Evolutionary conservation across 192 early-diverging fungal species (phyloP).

Genomic region (Coemansia sp.): DNA sequence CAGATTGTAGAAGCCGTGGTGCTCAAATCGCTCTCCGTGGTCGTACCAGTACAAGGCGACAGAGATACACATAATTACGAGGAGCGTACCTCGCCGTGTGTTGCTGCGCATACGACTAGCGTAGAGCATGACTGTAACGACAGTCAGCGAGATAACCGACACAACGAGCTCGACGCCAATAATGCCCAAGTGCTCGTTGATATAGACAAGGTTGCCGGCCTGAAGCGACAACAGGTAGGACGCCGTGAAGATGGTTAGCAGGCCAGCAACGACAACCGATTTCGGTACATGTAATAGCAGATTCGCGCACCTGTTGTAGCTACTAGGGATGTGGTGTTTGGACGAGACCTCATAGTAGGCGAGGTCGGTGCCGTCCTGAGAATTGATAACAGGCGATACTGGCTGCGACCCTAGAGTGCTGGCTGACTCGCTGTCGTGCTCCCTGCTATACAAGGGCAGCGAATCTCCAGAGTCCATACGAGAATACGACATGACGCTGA

Average conservation of each 20-base stretch:
- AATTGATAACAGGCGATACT: neutral
- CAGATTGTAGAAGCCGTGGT: constrained; percentile 62
- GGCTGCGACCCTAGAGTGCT: neutral
- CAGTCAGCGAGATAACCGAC: constrained; percentile 51
- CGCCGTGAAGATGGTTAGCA: neutral
- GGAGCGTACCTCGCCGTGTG: constrained; percentile 25
- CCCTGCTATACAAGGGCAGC: neutral
- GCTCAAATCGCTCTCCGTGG: constrained; percentile 61
- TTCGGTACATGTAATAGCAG: constrained; percentile 11
- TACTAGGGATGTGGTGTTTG: neutral
- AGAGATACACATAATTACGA: constrained; percentile 14
- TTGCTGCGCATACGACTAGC: constrained; percentile 35
- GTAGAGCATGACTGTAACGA: constrained; percentile 48
- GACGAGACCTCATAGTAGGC: neutral
- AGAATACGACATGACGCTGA: neutral
- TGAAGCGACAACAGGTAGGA: constrained; percentile 36
- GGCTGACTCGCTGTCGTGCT: neutral
- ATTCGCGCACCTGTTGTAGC: neutral
- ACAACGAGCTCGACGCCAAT: constrained; percentile 54
- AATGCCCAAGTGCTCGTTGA: constrained; percentile 55
- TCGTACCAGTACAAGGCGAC: constrained; percentile 56
- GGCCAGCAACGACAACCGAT: neutral
- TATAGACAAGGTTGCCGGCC: constrained; percentile 57
- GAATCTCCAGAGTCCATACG: neutral
- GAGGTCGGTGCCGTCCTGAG: neutral